phyloP scores from a whole-genome alignment of 2,329 filamentous ascomycete species.

The Parastagonospora avenae region DNA sequence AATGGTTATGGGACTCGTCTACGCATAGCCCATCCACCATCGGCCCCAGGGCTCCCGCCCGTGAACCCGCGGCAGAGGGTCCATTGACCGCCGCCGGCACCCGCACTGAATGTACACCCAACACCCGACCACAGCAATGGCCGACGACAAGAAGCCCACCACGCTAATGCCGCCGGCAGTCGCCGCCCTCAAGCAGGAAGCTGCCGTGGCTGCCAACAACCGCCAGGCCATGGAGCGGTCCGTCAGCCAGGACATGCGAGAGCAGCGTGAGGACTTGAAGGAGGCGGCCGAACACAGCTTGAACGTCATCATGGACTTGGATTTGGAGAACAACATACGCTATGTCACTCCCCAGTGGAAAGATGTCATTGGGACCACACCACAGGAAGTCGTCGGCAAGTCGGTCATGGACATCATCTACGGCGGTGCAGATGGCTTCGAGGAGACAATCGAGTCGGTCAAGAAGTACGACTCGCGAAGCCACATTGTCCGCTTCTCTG shows the following conservation, averaged over 20 bases:
- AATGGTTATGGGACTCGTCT: constrained; percentile 39
- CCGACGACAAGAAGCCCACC: constrained; percentile 33
- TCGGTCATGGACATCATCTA: constrained; percentile 81
- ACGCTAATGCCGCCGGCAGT: constrained; percentile 52
- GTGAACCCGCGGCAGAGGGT: constrained; percentile 4
- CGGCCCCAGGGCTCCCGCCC: constrained; percentile 26
- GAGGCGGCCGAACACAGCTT: constrained; percentile 95
- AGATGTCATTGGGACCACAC: constrained; percentile 83
- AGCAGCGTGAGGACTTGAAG: constrained; percentile 90
- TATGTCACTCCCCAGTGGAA: constrained; percentile 98
- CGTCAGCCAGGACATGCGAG: constrained; percentile 86
- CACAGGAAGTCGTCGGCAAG: constrained; percentile 74
- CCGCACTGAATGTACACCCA: constrained; percentile 12
- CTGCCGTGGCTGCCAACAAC: constrained; percentile 29
- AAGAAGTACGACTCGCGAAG: constrained; percentile 86
- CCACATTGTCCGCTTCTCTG: constrained; percentile 65
- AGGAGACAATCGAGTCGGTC: constrained; percentile 84
- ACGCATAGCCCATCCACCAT: constrained; percentile 36
- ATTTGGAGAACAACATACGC: constrained; percentile 85
- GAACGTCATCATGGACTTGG: constrained; percentile 94
- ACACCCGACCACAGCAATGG: constrained; percentile 21
- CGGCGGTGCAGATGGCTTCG: constrained; percentile 79
- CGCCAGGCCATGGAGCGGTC: constrained; percentile 62
- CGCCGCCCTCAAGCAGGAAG: constrained; percentile 50
- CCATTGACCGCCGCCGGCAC: constrained; percentile 19